A percentile compares a stretch with the other conserved stretches of the same genome.
Conservation (phyloP, 805 yeast genomes). For the Starmera caribaea region DNA sequence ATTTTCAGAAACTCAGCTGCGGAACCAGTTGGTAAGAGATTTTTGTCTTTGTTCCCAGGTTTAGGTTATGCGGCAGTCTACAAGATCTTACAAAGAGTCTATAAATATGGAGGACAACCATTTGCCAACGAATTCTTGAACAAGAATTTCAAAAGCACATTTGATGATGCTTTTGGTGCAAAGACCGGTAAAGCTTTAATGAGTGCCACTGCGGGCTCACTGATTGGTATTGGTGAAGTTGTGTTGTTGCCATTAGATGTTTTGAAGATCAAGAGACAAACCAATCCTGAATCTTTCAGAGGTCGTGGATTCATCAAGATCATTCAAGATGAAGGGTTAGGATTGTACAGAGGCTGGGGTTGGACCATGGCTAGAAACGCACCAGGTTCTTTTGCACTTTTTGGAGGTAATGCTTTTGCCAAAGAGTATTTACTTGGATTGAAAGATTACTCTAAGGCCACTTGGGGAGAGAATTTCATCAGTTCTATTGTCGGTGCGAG, state of each 20-base stretch:
- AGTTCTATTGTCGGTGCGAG: slow-evolving; percentile 96
- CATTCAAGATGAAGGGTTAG: slow-evolving; percentile 83
- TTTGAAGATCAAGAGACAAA: slow-evolving; percentile 95
- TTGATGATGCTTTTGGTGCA: slow-evolving; percentile 73
- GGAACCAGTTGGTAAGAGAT: slow-evolving; percentile 59
- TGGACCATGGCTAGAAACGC: slow-evolving; percentile 99
- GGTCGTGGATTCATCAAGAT: slow-evolving; percentile 94
- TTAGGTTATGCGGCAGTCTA: slow-evolving; percentile 97
- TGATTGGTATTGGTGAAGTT: slow-evolving; percentile 97
- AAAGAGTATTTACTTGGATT: slow-evolving; percentile 90
- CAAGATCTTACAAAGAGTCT: slow-evolving; percentile 93
- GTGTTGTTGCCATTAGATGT: slow-evolving; percentile 93
- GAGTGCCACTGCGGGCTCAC: slow-evolving; percentile 95
- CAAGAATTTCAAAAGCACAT: slow-evolving; percentile 57
- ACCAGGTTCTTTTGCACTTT: slow-evolving; percentile 95
- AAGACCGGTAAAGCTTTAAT: slow-evolving; percentile 96
- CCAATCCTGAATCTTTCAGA: slow-evolving; percentile 98
- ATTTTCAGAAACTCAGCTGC: slow-evolving; percentile 77
- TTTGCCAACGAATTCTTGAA: slow-evolving; percentile 90
- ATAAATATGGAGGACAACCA: slow-evolving; percentile 99
- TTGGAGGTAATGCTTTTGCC: slow-evolving; percentile 98
- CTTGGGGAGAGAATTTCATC: slow-evolving; percentile 91
- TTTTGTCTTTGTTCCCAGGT: slow-evolving; percentile 90
- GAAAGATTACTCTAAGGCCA: slow-evolving; percentile 79
- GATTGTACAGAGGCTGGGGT: slow-evolving; percentile 97